A percentile compares a stretch with the other conserved stretches of the same genome.
phyloP scores from a whole-genome alignment of 345 rosid genomes.

The Trapa incisa region DNA sequence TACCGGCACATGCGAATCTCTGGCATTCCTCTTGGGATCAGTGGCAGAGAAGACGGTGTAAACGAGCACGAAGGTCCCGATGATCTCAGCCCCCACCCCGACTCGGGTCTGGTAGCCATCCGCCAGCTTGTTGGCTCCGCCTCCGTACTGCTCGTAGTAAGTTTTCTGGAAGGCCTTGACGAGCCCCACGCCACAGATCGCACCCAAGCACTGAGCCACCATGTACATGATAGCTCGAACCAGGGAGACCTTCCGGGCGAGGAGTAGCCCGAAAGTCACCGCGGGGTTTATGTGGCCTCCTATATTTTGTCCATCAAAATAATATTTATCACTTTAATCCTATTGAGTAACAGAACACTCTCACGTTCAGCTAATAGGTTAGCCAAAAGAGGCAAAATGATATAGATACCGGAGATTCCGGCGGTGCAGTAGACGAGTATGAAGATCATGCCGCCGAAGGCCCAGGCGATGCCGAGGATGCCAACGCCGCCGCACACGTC shows the following conservation, averaged over 20 bases:
- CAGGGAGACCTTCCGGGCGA: constrained; percentile 18
- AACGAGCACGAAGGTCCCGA: constrained; percentile 20
- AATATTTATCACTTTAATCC: no score
- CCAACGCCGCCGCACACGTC: constrained; percentile 16
- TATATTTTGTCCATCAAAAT: not conserved
- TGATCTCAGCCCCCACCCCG: constrained; percentile 21
- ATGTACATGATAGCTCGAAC: constrained; percentile 20
- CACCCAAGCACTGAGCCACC: constrained; percentile 20
- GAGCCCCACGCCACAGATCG: constrained; percentile 18
- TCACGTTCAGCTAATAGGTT: not conserved
- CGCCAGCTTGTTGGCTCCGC: constrained; percentile 13
- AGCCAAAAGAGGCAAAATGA: not conserved
- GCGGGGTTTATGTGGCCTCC: constrained; percentile 23
- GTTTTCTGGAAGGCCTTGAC: constrained; percentile 17
- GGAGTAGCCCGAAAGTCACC: constrained; percentile 17
- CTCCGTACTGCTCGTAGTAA: constrained; percentile 10
- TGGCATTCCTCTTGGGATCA: constrained; percentile 18
- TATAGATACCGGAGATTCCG: constrained; percentile 14
- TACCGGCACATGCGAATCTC: constrained; percentile 21
- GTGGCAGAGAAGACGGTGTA: constrained; percentile 24
- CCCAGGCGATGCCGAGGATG: constrained; percentile 18
- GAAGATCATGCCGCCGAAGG: constrained; percentile 20
- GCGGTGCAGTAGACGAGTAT: constrained; percentile 21
- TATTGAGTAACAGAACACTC: no score
- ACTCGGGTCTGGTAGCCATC: constrained; percentile 9